A percentile compares a stretch with the other conserved stretches of the same genome.
Conservation (phyloP, 1,139 yeast genomes). For the Candida mesenterica region DNA sequence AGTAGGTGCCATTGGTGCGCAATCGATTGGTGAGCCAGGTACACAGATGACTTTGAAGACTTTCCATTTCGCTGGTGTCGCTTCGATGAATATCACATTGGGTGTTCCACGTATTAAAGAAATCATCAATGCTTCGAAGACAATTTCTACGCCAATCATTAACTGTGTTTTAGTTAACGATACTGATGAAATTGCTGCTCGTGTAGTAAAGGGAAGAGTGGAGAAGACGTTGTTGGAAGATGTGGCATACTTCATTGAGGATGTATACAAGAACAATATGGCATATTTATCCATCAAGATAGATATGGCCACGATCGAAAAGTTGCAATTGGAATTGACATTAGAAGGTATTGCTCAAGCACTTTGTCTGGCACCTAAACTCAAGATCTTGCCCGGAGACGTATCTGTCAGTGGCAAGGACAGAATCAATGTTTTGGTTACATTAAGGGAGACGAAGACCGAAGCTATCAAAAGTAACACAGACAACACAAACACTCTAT, state of each 20-base stretch:
- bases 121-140: constrained; percentile 94
- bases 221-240: constrained; percentile 90
- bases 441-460: constrained; percentile 49
- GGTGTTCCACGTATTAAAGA: constrained; percentile 99
- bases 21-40: constrained; percentile 98
- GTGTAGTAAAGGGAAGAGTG: constrained; percentile 96
- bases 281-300: constrained; percentile 80
- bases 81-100: constrained; percentile 96
- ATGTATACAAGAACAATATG: constrained; percentile 79
- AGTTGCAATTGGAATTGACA: constrained; percentile 82
- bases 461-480: constrained; percentile 41
- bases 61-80: constrained; percentile 99
- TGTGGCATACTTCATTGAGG: constrained; percentile 86
- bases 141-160: constrained; percentile 94
- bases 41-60: constrained; percentile 98
- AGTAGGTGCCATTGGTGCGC: constrained; percentile 99
- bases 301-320: constrained; percentile 83
- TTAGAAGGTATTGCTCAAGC: constrained; percentile 87
- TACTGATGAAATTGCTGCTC: constrained; percentile 94
- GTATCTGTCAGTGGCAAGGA: constrained; percentile 68
- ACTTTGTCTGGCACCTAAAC: constrained; percentile 78
- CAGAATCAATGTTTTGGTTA: constrained; percentile 73
- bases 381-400: constrained; percentile 75
- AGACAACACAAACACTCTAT: constrained; percentile 59
- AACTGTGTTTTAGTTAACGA: constrained; percentile 92